Evolutionary conservation across 2,329 filamentous ascomycete genomes (phyloP), one percentile per base, ranked within the genome.

Genomic region (Berkeleyomyces rouxiae): DNA sequence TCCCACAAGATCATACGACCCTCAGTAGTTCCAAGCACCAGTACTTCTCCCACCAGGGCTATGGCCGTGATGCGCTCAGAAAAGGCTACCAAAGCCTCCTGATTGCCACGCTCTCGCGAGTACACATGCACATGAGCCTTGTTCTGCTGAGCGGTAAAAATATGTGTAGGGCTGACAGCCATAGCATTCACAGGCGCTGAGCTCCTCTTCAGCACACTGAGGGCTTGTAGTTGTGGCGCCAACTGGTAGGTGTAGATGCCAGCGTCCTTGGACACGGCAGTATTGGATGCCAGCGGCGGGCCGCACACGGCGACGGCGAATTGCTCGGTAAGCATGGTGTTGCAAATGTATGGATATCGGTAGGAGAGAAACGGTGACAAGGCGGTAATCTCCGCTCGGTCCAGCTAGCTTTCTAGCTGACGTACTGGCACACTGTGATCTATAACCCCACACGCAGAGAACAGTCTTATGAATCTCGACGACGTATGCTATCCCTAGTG

Each of bases 81-180:
- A 69, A 99, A 95, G 0, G 91, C 87, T 23, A 97, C 83, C 16
- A 89, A 81, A 5, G 89, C 87, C 74, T 97, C 92, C 71, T 96
- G 90, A 68, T 88, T 93, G 37, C 88, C 88, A 66, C 88, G 87
- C 64, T 84, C 79, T 62, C 90, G 82, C 64, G 82, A 91, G 74
- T 97, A 99, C 62, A 99, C 90, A 74, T 97, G 89, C 1, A 99
- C 81, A 49, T 95, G 88, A 0, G 90, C 89, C 73, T 96, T 97
- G 67, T 91, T 90, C 59, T 87, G 81, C 72, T 99, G 93, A 3
- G 90, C 92, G 3, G 91, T 87, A 71, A 96, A 99, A 57, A 97
- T 79, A 71, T 99, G 93, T 23, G 85, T 85, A 53, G 82, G 78
- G 73, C 81, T 95, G 68, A 91, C 80, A 39, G 90, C 91, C 62